Conservation (phyloP, 768 basidiomycete genomes). For the Leccinum subtestaceum region DNA sequence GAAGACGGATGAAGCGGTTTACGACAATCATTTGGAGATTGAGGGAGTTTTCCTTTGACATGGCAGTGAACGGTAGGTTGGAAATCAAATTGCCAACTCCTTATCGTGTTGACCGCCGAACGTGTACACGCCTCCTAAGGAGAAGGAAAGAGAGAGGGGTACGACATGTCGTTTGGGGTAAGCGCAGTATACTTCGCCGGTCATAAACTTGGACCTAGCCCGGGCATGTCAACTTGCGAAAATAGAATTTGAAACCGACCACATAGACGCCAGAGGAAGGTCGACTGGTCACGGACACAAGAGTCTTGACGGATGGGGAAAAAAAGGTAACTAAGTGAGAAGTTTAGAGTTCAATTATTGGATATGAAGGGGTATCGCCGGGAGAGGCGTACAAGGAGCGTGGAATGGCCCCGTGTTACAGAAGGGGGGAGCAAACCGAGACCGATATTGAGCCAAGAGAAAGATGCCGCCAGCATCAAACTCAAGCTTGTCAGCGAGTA, state of each 20-base stretch:
- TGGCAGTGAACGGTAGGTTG: background rate
- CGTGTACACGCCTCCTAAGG: background rate
- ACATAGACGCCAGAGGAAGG: conserved; percentile 1
- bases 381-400: conserved; percentile 9
- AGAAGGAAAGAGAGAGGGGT: background rate
- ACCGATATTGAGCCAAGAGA: background rate
- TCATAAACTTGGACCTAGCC: background rate
- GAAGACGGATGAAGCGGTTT: conserved; percentile 13
- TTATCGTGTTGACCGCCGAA: conserved; percentile 3
- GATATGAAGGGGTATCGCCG: conserved; percentile 22
- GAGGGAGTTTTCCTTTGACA: conserved; percentile 8
- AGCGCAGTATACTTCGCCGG: background rate
- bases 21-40: conserved; percentile 22
- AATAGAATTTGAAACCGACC: conserved; percentile 10
- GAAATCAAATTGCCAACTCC: conserved; percentile 12
- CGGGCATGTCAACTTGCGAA: background rate
- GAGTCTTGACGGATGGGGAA: conserved; percentile 9
- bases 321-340: background rate
- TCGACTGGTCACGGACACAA: background rate
- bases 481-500: conserved; percentile 16
- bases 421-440: conserved; percentile 2
- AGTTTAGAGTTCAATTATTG: conserved; percentile 27
- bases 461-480: conserved; percentile 12
- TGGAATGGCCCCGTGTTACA: conserved; percentile 6
- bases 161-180: background rate